These are phyloP conservation scores for Xanthoceras sorbifolium DNA, from an alignment of 345 rosid species.

Conservation along the genomic window DNA sequence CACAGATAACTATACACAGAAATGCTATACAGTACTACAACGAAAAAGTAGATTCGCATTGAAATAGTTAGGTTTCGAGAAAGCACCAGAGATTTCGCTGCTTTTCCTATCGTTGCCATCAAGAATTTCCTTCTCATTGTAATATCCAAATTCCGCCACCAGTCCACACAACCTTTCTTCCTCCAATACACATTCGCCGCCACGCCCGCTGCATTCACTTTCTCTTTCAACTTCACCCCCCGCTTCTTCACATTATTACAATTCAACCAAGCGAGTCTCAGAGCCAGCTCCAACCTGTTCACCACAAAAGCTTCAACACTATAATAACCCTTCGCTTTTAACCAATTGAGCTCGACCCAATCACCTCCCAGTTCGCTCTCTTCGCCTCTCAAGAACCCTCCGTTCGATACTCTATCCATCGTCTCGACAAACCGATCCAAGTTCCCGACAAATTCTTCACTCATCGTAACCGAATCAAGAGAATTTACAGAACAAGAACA, in stretches of 20 bases:
- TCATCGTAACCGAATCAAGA: conserved; percentile 65
- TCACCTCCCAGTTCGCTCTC: conserved; percentile 65
- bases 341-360: conserved; percentile 90
- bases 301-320: conserved; percentile 77
- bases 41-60: not conserved
- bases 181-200: conserved; percentile 88
- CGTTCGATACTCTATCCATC: conserved; percentile 71
- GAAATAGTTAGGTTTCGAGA: conserved; percentile 19
- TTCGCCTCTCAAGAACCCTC: conserved; percentile 78
- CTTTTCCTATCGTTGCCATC: conserved; percentile 54
- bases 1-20: not conserved
- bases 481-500: conserved; percentile 50
- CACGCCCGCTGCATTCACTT: conserved; percentile 51
- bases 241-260: conserved; percentile 60
- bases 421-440: conserved; percentile 64
- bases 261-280: conserved; percentile 92
- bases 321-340: conserved; percentile 84
- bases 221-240: conserved; percentile 85
- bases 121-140: conserved; percentile 50
- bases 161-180: conserved; percentile 78
- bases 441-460: conserved; percentile 54
- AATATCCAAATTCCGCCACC: conserved; percentile 79
- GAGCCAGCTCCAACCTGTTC: conserved; percentile 77
- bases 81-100: conserved; percentile 74
- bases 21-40: not conserved